A percentile compares a stretch with the other conserved stretches of the same genome.
Evolutionary conservation across 148 eudicot genomes (phyloP).

Genomic region (Suaeda aralocaspica): DNA sequence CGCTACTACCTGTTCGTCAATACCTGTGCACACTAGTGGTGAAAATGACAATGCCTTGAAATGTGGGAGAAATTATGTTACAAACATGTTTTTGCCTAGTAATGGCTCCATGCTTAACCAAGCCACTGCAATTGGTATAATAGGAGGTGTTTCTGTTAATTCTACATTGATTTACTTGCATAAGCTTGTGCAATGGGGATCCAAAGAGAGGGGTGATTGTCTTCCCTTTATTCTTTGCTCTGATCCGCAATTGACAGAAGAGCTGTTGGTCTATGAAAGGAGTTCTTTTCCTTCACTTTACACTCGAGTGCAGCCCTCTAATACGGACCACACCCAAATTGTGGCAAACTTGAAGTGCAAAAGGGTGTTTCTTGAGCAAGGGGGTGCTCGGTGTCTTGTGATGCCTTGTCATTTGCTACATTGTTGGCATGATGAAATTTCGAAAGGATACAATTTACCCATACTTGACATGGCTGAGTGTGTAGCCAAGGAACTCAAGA

Average conservation of each 20-base stretch:
- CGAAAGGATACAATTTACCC: conserved; percentile 51
- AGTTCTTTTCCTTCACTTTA: conserved; percentile 30
- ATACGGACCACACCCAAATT: conserved; percentile 29
- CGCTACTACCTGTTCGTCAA: conserved; percentile 22
- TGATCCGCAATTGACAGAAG: conserved; percentile 45
- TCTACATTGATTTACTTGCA: conserved; percentile 49
- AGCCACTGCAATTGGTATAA: conserved; percentile 49
- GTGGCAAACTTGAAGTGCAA: conserved; percentile 45
- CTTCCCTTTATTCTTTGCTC: conserved; percentile 63
- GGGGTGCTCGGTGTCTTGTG: conserved; percentile 69
- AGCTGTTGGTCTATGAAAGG: conserved; percentile 35
- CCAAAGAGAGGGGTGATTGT: conserved; percentile 34
- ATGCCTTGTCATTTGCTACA: conserved; percentile 79
- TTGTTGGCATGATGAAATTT: conserved; percentile 58
- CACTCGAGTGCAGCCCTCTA: conserved; percentile 15
- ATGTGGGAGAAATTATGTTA: conserved; percentile 27
- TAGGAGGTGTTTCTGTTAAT: conserved; percentile 52
- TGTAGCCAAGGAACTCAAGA: conserved; percentile 76
- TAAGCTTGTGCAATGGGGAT: conserved; percentile 43
- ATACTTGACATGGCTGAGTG: conserved; percentile 77
- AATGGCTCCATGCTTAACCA: conserved; percentile 35
- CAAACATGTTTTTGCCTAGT: conserved; percentile 21
- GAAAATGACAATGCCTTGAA: conserved; percentile 27
- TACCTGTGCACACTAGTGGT: conserved; percentile 27
- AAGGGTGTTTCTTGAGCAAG: conserved; percentile 56